Base-by-base conservation (phyloP, 257 asterid genomes). In the Nicotiana attenuata region DNA sequence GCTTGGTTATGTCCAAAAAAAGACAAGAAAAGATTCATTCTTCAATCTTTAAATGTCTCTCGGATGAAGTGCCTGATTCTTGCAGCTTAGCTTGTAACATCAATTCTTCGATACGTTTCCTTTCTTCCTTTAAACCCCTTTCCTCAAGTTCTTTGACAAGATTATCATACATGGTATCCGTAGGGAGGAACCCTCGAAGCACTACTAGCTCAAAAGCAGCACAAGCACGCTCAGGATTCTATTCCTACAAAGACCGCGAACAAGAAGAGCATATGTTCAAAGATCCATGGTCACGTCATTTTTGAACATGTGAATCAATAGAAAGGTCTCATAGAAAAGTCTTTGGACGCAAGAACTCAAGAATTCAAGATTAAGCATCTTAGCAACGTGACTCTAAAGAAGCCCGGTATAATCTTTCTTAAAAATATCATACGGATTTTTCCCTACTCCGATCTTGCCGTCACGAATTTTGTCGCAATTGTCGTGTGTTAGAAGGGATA, bases 201-300 rank as follows among this genome's bases (percentile, higher is more conserved):
- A 91, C 92, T 78, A 84, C 80, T 57, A 94, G 97, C 85, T 93
- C 97, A 14, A 94, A 96, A 53, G 91, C 87, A 22, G 84, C 81
- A 86, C 91, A 94, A 68, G 98, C 97, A 0, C 81, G 85, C 17
- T 89, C 91, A 14, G 85, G 83, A 41, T 84, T 88, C 92, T 96
- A 10, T 77, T 89, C 84, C 77, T 86, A 31, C 92, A 80, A 22
- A 96, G 93, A 60, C 95, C 90, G 20, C 78, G 83, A 38, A 96
- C 81, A 88, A 96, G 79, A 82, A 92, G 91, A 26, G 28, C 1
- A 1, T 26, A 26, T 26, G 1, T 26, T 26, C 28, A 1, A 26
- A 26, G 28, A 26, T 26, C 28, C 28, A 26, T 26, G 28, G 1
- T 26, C 28, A 26, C 28, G 28, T 26, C 28, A 26, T 26, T 26